These are phyloP conservation scores for Quercus bicolor DNA, from an alignment of 306 rosid genomes.

Conservation along the genomic window DNA sequence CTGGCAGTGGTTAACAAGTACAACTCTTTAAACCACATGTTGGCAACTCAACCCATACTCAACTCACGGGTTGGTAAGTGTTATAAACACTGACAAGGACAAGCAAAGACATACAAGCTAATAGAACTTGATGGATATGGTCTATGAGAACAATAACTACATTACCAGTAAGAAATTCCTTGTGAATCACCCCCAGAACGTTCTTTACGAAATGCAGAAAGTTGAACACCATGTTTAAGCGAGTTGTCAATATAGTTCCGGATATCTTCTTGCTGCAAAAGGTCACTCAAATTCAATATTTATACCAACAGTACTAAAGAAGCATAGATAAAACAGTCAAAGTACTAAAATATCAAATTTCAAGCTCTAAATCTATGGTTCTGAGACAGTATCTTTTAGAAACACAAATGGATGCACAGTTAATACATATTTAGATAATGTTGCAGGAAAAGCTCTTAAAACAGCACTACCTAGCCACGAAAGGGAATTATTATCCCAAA, in stretches of 20 bases:
- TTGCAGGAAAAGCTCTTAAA: neutral
- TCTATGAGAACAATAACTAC: slow-evolving; percentile 23
- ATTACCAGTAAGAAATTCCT: slow-evolving; percentile 92
- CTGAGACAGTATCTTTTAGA: neutral
- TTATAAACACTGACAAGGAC: too few species aligned
- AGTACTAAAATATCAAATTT: slow-evolving; percentile 13
- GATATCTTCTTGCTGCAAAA: slow-evolving; percentile 97
- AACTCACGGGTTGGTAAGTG: too few species aligned
- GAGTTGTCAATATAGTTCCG: slow-evolving; percentile 86
- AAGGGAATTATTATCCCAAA: neutral
- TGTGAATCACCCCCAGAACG: slow-evolving; percentile 95
- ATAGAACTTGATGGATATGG: neutral
- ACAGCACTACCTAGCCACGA: neutral
- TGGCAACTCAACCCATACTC: too few species aligned
- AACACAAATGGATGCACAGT: neutral
- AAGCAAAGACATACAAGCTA: neutral
- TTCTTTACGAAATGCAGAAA: slow-evolving; percentile 93
- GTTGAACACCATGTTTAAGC: slow-evolving; percentile 75
- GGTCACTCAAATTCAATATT: slow-evolving; percentile 30
- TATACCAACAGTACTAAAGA: slow-evolving; percentile 17
- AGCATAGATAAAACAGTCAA: slow-evolving; percentile 13
- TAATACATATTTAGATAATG: too few species aligned
- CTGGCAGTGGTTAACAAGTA: too few species aligned
- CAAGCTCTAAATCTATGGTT: neutral
- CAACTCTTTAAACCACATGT: too few species aligned